Evolutionary conservation across 768 basidiomycete genomes (phyloP).

Genomic region (Tricholomella constricta): DNA sequence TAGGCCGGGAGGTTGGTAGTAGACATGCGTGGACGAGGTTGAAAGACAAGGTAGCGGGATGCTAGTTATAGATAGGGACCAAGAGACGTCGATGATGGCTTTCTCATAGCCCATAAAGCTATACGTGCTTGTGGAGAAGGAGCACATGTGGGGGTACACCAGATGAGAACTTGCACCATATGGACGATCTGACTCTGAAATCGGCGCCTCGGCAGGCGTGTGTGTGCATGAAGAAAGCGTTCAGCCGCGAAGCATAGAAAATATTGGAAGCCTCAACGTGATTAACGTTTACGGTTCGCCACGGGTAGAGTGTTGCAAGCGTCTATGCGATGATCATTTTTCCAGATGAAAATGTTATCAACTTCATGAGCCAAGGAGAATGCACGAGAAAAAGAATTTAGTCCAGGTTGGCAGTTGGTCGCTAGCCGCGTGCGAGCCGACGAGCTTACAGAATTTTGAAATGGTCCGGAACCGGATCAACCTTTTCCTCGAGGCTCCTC

Average conservation of each 20-base stretch:
- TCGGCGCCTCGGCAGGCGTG: slow-evolving; percentile 4
- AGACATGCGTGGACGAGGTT: slow-evolving; percentile 43
- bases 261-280: not conserved
- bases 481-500: no score
- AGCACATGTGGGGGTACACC: slow-evolving; percentile 15
- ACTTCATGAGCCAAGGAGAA: no score
- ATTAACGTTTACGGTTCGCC: not conserved
- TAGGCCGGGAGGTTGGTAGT: slow-evolving; percentile 57
- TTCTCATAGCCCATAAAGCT: slow-evolving; percentile 8
- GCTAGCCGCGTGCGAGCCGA: no score
- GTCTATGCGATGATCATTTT: not conserved
- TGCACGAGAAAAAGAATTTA: no score
- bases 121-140: not conserved
- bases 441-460: no score
- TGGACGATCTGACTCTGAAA: slow-evolving; percentile 7
- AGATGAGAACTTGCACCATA: slow-evolving; percentile 22
- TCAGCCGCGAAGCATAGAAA: not conserved
- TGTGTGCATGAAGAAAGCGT: not conserved
- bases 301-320: not conserved
- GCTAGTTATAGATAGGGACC: slow-evolving; percentile 5
- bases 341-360: no score
- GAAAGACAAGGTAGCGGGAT: not conserved
- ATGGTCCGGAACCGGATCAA: no score
- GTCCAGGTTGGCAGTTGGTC: no score
- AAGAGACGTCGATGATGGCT: not conserved